Evolutionary conservation across 371 early-diverging fungal genomes (phyloP).

Genomic region (Mucor ambiguus): DNA sequence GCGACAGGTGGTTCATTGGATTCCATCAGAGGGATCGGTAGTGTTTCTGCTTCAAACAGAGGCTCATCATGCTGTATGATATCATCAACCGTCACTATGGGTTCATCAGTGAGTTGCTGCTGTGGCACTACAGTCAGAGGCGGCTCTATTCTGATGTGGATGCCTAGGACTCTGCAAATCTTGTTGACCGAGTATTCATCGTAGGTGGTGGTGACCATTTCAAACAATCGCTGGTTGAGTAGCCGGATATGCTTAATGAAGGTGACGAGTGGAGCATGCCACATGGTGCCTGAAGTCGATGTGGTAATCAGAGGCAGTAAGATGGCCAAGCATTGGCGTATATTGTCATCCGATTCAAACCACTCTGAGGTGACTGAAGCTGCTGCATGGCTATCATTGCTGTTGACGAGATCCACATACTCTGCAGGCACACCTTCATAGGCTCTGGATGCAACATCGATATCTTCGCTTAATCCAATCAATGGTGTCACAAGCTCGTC

Average conservation of each 20-base stretch:
- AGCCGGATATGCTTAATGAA: slow-evolving; percentile 46
- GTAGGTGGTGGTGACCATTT: slow-evolving; percentile 30
- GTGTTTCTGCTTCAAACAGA: background rate
- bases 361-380: slow-evolving; percentile 25
- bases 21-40: background rate
- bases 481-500: slow-evolving; percentile 44
- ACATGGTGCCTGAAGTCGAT: slow-evolving; percentile 38
- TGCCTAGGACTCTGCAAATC: slow-evolving; percentile 38
- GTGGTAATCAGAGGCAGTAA: slow-evolving; percentile 42
- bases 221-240: slow-evolving; percentile 44
- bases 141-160: slow-evolving; percentile 41
- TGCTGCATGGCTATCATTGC: background rate
- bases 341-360: slow-evolving; percentile 49
- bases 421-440: slow-evolving; percentile 29
- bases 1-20: slow-evolving; percentile 8
- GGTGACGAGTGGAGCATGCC: slow-evolving; percentile 38
- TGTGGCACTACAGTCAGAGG: slow-evolving; percentile 3
- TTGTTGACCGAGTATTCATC: slow-evolving; percentile 36
- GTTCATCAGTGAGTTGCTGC: background rate
- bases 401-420: background rate
- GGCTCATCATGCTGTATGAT: background rate
- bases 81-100: background rate
- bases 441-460: slow-evolving; percentile 17
- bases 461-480: slow-evolving; percentile 37
- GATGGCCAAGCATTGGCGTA: slow-evolving; percentile 35